Base-by-base conservation (phyloP, 2,329 filamentous ascomycete species). In the Aspergillus ochraceus region DNA sequence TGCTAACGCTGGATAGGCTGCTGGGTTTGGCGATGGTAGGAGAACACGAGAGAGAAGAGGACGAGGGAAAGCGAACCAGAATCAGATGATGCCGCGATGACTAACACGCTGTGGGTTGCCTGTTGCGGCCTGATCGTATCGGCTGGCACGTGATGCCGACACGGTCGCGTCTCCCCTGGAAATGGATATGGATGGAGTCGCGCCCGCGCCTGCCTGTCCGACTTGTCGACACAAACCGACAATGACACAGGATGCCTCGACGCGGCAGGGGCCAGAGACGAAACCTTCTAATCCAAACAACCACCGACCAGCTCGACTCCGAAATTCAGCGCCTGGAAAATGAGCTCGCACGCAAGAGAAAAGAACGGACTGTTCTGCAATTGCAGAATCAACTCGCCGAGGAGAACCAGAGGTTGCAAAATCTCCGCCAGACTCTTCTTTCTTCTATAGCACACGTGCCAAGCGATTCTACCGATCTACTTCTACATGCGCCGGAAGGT, bases 301-400 rank as follows among this genome's bases (percentile, higher is more conserved):
- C 6, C n/a, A 36, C 24, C 4, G n/a, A 20, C n/a, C 10, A 39
- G 26, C 3, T 12, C 2, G 36, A 53, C 12, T 8, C 51, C 20
- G 12, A 58, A 20, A 53, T 61, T n/a, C 52, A 24, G 9, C n/a
- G 20, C 4, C 14, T 60, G 17, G 42, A 50, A 32, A 50, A 61
- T 19, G 54, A 60, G 14, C 46, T 61, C 24, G 47, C 36, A 12
- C 45, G 19, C 0, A 17, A 59, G 17, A 36, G 49, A n/a, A 61
- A 59, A 29, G 19, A 59, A 42, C 60, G 58, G 12, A 55, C 50
- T 8, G 12, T 60, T 9, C 36, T 65, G 10, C 20, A 58, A 6
- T 36, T 60, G 11, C 56, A 45, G n/a, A 53, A 36, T 45, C 29
- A 57, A 30, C 51, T 61, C 17, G 59, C 59, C 0, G 32, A 29